These are phyloP conservation scores for Syzygium malaccense DNA, from an alignment of 441 rosid genomes.

Conservation along the genomic window DNA sequence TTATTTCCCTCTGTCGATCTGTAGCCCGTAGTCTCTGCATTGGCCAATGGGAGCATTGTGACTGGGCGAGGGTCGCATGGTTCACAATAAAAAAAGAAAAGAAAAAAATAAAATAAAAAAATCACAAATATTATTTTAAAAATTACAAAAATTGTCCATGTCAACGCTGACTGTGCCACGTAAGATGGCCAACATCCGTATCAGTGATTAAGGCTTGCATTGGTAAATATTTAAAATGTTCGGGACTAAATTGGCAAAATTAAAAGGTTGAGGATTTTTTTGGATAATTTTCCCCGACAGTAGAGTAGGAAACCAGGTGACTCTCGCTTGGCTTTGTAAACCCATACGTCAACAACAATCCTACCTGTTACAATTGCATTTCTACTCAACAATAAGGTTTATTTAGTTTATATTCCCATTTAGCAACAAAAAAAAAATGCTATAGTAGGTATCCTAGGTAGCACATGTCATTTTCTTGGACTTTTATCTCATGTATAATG, in stretches of 20 bases:
- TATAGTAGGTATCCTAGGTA: neutral
- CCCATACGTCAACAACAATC: no score
- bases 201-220: neutral
- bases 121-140: neutral
- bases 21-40: neutral
- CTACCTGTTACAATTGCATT: neutral
- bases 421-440: neutral
- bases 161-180: neutral
- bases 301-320: neutral
- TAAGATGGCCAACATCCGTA: rapidly evolving
- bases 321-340: neutral
- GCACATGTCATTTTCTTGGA: no score
- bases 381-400: neutral
- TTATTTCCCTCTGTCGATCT: neutral
- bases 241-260: neutral
- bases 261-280: neutral
- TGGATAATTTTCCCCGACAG: no score
- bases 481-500: no score
- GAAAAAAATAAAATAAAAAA: neutral
- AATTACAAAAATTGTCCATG: neutral
- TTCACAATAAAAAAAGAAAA: neutral
- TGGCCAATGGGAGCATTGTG: no score
- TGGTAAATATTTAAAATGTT: rapidly evolving
- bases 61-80: no score
- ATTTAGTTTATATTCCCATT: neutral